These are phyloP conservation scores for Schizothecium vesticola DNA, from an alignment of 495 filamentous ascomycete genomes.

Conservation along the genomic window DNA sequence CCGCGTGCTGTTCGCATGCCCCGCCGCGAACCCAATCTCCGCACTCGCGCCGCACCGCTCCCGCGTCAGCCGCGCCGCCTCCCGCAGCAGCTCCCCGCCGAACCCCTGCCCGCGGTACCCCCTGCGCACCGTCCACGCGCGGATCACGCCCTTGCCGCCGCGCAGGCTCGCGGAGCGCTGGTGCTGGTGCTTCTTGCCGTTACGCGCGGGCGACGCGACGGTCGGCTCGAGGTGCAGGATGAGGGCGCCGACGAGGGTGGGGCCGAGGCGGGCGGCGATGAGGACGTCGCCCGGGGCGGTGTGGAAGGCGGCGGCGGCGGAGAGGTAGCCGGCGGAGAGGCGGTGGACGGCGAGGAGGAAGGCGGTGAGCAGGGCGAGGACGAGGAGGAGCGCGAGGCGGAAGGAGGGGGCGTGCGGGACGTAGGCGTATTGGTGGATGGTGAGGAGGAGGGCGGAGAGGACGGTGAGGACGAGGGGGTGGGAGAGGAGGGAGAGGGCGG, in stretches of 20 bases:
- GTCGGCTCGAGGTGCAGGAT: slow-evolving; percentile 38
- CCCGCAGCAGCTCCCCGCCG: slow-evolving; percentile 61
- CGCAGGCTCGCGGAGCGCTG: slow-evolving; percentile 19
- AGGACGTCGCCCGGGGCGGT: slow-evolving; percentile 35
- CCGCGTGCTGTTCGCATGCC: slow-evolving; percentile 61
- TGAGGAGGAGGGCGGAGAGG: slow-evolving; percentile 24
- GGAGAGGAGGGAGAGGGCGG: slow-evolving; percentile 31
- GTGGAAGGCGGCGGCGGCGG: slow-evolving; percentile 32
- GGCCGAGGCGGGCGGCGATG: slow-evolving; percentile 37
- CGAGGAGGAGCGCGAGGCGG: slow-evolving; percentile 31
- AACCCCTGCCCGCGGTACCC: slow-evolving; percentile 63
- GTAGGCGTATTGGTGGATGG: slow-evolving; percentile 34
- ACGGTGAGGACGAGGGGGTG: slow-evolving; percentile 37
- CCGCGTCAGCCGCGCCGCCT: slow-evolving; percentile 54
- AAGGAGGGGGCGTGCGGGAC: slow-evolving; percentile 23
- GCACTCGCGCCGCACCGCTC: slow-evolving; percentile 52
- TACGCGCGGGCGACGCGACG: neutral
- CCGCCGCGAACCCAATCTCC: slow-evolving; percentile 58
- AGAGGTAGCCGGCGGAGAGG: slow-evolving; percentile 36
- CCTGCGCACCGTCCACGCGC: slow-evolving; percentile 69
- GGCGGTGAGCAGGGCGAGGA: slow-evolving; percentile 32
- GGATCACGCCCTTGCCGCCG: slow-evolving; percentile 52
- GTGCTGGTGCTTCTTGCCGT: slow-evolving; percentile 19
- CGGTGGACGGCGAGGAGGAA: slow-evolving; percentile 41
- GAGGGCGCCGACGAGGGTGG: slow-evolving; percentile 38